These are phyloP conservation scores for Coffea humblotiana DNA, from an alignment of 305 asterid genomes.

Conservation along the genomic window DNA sequence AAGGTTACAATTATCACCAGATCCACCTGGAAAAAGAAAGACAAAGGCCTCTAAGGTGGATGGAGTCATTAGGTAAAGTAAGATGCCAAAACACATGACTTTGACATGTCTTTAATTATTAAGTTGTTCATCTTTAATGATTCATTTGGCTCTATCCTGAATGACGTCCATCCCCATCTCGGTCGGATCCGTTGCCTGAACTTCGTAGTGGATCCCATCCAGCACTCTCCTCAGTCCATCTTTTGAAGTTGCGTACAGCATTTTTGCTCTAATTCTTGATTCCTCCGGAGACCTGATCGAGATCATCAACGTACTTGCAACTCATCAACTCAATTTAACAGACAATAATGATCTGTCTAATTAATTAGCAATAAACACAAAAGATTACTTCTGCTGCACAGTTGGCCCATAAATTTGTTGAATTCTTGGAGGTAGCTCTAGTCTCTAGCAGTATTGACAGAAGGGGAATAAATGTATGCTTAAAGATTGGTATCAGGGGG, in stretches of 20 bases:
- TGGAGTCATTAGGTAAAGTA: slow-evolving; percentile 34
- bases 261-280: slow-evolving; percentile 80
- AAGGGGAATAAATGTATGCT: background rate
- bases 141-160: slow-evolving; percentile 57
- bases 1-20: slow-evolving; percentile 14
- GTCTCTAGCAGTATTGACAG: too few species aligned
- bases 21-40: slow-evolving; percentile 6
- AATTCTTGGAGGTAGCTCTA: background rate
- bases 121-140: background rate
- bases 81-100: slow-evolving; percentile 24
- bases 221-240: slow-evolving; percentile 71
- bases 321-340: background rate
- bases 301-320: background rate
- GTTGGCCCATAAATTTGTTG: background rate
- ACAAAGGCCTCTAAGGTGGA: slow-evolving; percentile 17
- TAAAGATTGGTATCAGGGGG: background rate
- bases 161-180: slow-evolving; percentile 90
- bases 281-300: slow-evolving; percentile 69
- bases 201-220: slow-evolving; percentile 82
- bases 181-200: slow-evolving; percentile 91
- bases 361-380: background rate
- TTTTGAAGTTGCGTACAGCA: slow-evolving; percentile 83
- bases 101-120: slow-evolving; percentile 13
- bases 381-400: background rate
- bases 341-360: background rate